phyloP scores from a whole-genome alignment of 768 basidiomycete species.

The Xerocomellus chrysenteron region DNA sequence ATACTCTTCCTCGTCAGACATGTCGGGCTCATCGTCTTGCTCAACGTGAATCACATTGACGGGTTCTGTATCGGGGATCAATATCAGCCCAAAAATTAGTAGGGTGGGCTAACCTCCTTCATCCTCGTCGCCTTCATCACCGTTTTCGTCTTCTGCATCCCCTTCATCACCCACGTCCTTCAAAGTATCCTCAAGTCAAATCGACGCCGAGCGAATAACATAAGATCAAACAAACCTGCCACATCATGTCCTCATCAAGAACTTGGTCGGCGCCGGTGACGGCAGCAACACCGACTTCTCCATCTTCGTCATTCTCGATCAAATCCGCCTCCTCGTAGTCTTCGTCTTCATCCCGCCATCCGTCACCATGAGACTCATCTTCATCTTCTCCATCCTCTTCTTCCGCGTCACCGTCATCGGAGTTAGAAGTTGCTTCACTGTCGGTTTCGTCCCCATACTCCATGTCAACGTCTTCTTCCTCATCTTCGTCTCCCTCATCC shows the following conservation, averaged over 20 bases:
- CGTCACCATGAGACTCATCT: constrained; percentile 43
- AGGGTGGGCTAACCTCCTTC: constrained; percentile 17
- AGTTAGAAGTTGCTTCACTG: constrained; percentile 77
- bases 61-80: constrained; percentile 33
- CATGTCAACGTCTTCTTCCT: constrained; percentile 84
- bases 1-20: constrained; percentile 69
- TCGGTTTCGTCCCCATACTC: constrained; percentile 83
- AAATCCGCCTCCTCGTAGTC: constrained; percentile 61
- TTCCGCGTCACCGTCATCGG: constrained; percentile 66
- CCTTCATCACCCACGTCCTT: constrained; percentile 58
- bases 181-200: constrained; percentile 9
- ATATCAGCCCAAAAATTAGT: background rate
- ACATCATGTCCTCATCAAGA: constrained; percentile 53
- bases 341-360: constrained; percentile 59
- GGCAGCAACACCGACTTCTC: constrained; percentile 45
- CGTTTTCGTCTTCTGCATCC: constrained; percentile 60
- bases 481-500: constrained; percentile 79
- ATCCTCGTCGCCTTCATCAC: constrained; percentile 49
- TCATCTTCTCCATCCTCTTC: constrained; percentile 63
- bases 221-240: constrained; percentile 46
- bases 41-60: constrained; percentile 64
- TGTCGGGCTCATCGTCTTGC: constrained; percentile 60
- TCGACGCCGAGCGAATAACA: background rate
- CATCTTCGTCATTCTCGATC: constrained; percentile 61
- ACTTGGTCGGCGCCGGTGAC: constrained; percentile 50